Evolutionary conservation across 75 land plant genomes (phyloP), one percentile per base, ranked within the genome.

Genomic region (Chamaecyparis obtusa): DNA sequence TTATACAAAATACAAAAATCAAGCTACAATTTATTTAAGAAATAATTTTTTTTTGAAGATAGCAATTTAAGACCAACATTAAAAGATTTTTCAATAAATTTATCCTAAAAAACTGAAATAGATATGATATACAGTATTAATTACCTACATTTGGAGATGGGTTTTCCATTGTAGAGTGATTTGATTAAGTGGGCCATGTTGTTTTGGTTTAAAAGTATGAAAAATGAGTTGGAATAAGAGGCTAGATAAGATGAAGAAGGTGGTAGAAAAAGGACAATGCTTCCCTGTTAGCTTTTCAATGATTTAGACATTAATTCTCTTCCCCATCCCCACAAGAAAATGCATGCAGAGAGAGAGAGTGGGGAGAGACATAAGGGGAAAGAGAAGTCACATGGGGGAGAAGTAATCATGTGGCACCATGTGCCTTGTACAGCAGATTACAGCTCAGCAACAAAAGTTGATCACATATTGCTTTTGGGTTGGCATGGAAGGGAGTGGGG

Each of bases 371-470:
- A 72, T 72, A 72, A 72, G 27, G 32, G 36, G 76, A 72, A 72
- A 72, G 76, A 33, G 76, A 9, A 72, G 76, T 72, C 76, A 72
- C 76, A 72, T 72, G 76, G 76, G 15, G 76, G 32, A 32, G 76
- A 0, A 71, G 10, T 11, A 72, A 33, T 72, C 76, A 72, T 72
- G 76, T 72, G 76, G 37, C 35, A 72, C 76, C 76, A 72, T 72
- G 76, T 72, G 76, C 76, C 32, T 72, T 72, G 14, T n/a, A 72
- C 75, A 72, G 75, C 13, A 72, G 3, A 14, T 10, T 33, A 72
- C 76, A 72, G 76, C 76, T 72, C 76, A 9, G 76, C 76, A 72
- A 9, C 15, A 72, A 72, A 72, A 32, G 76, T 33, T 19, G 75
- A 72, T 72, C 75, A 72, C 75, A 30, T 10, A 72, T 72, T 72